Conservation (phyloP, 1,284 basidiomycete genomes). For the Puccinia novopanici region DNA sequence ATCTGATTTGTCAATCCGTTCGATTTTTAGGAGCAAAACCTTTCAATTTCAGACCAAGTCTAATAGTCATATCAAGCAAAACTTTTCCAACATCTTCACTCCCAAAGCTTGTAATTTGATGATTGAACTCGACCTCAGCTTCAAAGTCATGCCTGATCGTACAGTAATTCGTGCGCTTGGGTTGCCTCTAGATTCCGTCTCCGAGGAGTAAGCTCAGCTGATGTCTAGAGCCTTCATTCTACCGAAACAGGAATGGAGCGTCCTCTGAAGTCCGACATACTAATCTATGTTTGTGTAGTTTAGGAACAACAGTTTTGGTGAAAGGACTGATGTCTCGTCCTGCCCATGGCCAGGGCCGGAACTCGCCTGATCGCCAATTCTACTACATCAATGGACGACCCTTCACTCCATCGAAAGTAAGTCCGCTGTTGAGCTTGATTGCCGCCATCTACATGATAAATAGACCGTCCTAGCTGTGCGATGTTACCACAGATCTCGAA, state of each 20-base stretch:
- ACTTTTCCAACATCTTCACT: conserved; percentile 80
- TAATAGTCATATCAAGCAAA: conserved; percentile 66
- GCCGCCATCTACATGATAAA: conserved; percentile 36
- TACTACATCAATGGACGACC: conserved; percentile 93
- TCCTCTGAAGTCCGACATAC: background rate
- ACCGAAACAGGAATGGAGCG: background rate
- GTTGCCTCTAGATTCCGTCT: conserved; percentile 35
- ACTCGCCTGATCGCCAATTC: conserved; percentile 82
- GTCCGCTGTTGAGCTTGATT: conserved; percentile 52
- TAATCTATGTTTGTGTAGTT: conserved; percentile 3
- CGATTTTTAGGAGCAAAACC: conserved; percentile 65
- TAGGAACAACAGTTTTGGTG: conserved; percentile 63
- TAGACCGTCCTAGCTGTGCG: background rate
- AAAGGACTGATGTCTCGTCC: conserved; percentile 80
- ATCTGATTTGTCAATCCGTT: conserved; percentile 35
- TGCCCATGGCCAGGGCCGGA: conserved; percentile 70
- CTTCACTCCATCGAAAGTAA: conserved; percentile 74
- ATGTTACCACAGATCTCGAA: conserved; percentile 69
- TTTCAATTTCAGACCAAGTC: conserved; percentile 76
- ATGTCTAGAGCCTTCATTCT: too few species aligned
- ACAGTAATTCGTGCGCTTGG: conserved; percentile 55
- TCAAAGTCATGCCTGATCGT: conserved; percentile 70
- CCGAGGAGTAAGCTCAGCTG: conserved; percentile 44
- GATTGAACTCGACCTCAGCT: conserved; percentile 71
- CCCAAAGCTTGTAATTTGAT: conserved; percentile 75